phyloP scores from a whole-genome alignment of 305 asterid genomes.

The Stenogyne calaminthoides region DNA sequence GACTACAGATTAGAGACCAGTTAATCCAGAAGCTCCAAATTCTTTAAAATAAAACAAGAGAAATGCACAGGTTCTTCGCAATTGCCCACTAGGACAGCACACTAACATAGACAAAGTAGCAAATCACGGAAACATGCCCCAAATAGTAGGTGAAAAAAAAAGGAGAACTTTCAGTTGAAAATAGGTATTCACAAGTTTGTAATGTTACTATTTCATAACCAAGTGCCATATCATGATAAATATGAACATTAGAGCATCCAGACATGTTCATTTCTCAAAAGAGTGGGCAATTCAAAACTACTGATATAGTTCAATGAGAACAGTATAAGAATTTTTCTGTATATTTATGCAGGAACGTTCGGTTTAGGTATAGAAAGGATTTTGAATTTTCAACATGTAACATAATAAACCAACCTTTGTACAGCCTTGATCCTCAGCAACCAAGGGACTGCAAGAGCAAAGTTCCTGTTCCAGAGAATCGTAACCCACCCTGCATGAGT shows the following conservation, averaged over 20 bases:
- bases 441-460: conserved; percentile 54
- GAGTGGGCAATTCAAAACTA: conserved; percentile 1
- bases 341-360: conserved; percentile 18
- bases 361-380: conserved; percentile 1
- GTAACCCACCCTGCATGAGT: conserved; percentile 49
- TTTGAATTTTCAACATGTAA: conserved; percentile 3
- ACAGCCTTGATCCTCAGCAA: conserved; percentile 28
- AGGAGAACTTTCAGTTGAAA: conserved; percentile 3
- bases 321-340: neutral
- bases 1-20: neutral
- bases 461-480: conserved; percentile 61
- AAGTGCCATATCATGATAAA: conserved; percentile 18
- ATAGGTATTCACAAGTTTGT: neutral
- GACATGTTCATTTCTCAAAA: neutral
- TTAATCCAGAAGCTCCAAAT: conserved; percentile 14
- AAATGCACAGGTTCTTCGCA: neutral
- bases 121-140: conserved; percentile 12
- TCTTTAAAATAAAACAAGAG: conserved; percentile 13
- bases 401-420: conserved; percentile 46
- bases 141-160: neutral
- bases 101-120: neutral
- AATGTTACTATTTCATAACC: neutral
- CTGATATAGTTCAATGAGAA: neutral
- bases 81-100: conserved; percentile 4
- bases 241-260: neutral